Conservation (phyloP, 306 rosid genomes). For the Sophora flavescens region DNA sequence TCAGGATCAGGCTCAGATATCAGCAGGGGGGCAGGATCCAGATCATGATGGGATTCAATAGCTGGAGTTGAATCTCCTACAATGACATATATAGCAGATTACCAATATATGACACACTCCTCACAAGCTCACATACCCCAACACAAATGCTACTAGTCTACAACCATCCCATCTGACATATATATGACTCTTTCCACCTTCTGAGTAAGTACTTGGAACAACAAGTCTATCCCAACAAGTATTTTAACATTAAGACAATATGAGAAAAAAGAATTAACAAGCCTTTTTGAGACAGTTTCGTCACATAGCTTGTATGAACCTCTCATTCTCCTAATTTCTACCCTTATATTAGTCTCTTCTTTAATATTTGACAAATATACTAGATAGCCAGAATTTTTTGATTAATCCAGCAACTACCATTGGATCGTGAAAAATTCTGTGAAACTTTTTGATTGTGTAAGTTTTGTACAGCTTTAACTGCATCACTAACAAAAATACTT, state of each 20-base stretch:
- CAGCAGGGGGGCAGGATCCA: conserved; percentile 55
- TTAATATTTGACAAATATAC: background rate
- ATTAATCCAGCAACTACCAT: conserved; percentile 2
- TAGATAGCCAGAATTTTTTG: background rate
- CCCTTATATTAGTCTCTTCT: background rate
- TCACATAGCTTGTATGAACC: background rate
- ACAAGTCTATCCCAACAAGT: conserved; percentile 46
- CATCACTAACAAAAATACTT: conserved; percentile 30
- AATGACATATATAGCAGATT: conserved; percentile 40
- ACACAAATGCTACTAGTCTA: conserved; percentile 42
- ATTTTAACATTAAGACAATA: conserved; percentile 40
- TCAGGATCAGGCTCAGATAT: conserved; percentile 51
- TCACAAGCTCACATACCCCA: background rate
- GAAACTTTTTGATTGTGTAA: conserved; percentile 7
- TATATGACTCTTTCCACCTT: conserved; percentile 51
- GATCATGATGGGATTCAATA: conserved; percentile 55
- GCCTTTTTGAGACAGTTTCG: background rate
- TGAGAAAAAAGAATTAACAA: conserved; percentile 31
- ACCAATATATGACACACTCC: conserved; percentile 42
- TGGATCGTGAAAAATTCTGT: conserved; percentile 17
- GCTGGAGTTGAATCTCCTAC: conserved; percentile 66
- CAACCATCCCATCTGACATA: conserved; percentile 47
- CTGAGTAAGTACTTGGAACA: conserved; percentile 50
- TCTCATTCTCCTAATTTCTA: background rate
- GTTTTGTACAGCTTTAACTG: conserved; percentile 31